Evolutionary conservation across 176 grass and related monocot genomes (phyloP).

Genomic region (Hordeum marinum): DNA sequence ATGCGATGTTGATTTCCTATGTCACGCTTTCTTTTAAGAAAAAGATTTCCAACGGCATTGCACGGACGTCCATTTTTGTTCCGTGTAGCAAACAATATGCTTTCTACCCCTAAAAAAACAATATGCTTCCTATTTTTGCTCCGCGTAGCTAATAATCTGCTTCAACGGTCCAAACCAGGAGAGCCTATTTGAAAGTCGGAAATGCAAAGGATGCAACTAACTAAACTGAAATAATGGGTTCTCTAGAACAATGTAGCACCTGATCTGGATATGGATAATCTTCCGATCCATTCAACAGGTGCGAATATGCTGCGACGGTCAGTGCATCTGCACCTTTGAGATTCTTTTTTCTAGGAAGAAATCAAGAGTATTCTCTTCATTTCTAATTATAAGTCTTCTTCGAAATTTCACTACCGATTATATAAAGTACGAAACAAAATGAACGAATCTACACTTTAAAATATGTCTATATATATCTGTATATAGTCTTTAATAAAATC

Average conservation of each 20-base stretch:
- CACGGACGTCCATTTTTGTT: neutral
- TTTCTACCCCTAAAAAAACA: too few species aligned
- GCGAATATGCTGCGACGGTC: neutral
- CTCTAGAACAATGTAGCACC: neutral
- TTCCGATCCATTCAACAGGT: neutral
- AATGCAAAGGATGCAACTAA: neutral
- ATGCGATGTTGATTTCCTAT: neutral
- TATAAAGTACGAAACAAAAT: too few species aligned
- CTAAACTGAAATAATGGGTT: neutral
- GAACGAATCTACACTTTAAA: too few species aligned
- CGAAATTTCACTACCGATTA: too few species aligned
- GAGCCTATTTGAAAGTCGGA: neutral
- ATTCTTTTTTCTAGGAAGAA: neutral
- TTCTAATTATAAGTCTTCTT: too few species aligned
- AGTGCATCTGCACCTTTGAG: neutral
- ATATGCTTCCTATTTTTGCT: too few species aligned
- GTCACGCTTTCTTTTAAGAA: neutral
- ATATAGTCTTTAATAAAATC: too few species aligned
- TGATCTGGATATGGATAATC: neutral
- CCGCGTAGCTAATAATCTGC: neutral
- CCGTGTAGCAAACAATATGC: too few species aligned
- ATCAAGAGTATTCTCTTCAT: too few species aligned
- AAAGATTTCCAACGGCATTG: neutral
- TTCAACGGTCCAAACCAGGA: neutral
- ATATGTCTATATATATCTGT: too few species aligned